Evolutionary conservation across 768 basidiomycete species (phyloP), one percentile per base, ranked within the genome.

Genomic region (Leccinum rimulosum): DNA sequence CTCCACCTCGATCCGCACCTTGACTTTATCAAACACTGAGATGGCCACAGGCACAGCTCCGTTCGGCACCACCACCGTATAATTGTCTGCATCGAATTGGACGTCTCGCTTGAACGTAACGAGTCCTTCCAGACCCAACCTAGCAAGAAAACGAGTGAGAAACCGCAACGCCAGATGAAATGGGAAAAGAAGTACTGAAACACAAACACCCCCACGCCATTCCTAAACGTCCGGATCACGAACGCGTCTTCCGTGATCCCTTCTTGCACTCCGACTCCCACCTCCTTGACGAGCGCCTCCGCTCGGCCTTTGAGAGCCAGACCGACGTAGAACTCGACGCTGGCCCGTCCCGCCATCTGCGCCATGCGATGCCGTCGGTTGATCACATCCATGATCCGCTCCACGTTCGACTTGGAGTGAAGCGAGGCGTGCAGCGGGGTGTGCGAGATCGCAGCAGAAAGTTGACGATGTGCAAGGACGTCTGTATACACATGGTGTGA

Each of bases 301-400:
- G 81, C 82, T 14, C 87, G 79, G 3, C 82, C 85, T 64, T 93
- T 93, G 61, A 98, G 75, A 4, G 95, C 94, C 15, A 99, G 76
- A 0, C 96, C 95, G 28, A 98, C 95, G 67, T 97, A 98, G 65
- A 98, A 99, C 74, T 99, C 96, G 33, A 98, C 89, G 70, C 93
- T 96, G 0, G 97, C 97, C 14, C 97, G 82, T 4, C 95, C 87
- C 0, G 97, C 97, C 91, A 95, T 96, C 69, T 99, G 97, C 0
- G 97, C 97, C 84, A 96, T 90, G 28, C 96, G 83, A 71, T 99
- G 96, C 17, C 95, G 82, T 47, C 87, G 83, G 67, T 98, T 99
- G 54, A 98, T 89, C 25, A 90, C 86, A 57, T 87, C 88, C 62
- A 98, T 74, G 7, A 91, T 82, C 19, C 87, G 85, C 70, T 98